phyloP scores from a whole-genome alignment of 371 early-diverging fungal species.

The Mortierella sp. region DNA sequence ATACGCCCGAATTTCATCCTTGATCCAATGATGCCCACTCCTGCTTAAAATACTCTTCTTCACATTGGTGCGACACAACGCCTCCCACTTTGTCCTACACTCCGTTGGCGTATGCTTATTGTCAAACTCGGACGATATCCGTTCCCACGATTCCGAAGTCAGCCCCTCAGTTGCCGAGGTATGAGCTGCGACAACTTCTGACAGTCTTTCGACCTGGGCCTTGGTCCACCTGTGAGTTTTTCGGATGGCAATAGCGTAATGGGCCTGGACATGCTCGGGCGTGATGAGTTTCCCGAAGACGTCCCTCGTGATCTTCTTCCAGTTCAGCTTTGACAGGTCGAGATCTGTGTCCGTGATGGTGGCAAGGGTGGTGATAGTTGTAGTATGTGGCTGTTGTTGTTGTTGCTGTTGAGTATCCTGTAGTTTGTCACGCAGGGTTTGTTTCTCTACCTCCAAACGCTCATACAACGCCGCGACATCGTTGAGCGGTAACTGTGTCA shows the following conservation, averaged over 20 bases:
- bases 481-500: not conserved
- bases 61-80: not conserved
- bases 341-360: not conserved
- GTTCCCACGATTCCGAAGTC: not conserved
- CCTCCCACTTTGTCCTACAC: not conserved
- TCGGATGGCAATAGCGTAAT: not conserved
- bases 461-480: not conserved
- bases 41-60: not conserved
- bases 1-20: conserved; percentile 14
- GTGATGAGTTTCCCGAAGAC: not conserved
- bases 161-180: not conserved
- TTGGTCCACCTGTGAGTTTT: not conserved
- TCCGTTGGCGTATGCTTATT: not conserved
- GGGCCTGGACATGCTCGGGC: not conserved
- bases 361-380: not conserved
- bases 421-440: not conserved
- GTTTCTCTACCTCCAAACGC: not conserved
- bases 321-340: not conserved
- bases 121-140: not conserved
- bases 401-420: not conserved
- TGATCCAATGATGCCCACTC: conserved; percentile 11
- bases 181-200: not conserved
- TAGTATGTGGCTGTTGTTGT: not conserved
- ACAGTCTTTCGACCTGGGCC: not conserved
- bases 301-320: not conserved